Conservation (phyloP, 257 asterid genomes). For the Scutellaria galericulata region DNA sequence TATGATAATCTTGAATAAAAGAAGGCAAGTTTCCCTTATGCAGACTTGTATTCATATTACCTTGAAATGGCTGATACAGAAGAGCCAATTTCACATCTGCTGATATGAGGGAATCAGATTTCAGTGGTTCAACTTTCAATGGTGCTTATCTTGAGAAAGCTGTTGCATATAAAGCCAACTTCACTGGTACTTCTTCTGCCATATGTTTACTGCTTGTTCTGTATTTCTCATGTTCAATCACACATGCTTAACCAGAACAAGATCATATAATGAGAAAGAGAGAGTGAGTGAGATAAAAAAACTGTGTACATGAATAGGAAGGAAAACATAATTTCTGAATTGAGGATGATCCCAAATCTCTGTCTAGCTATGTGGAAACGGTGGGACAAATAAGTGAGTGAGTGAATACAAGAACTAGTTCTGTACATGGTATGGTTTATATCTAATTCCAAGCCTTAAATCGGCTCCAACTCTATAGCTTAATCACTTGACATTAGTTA, state of each 20-base stretch:
- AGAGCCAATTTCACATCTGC: constrained; percentile 98
- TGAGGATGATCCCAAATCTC: background rate
- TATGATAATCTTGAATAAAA: constrained; percentile 12
- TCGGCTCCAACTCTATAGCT: background rate
- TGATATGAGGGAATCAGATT: constrained; percentile 97
- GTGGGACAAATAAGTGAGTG: too few relatives aligned
- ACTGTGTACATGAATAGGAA: background rate
- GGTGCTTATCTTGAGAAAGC: constrained; percentile 99
- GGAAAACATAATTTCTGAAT: background rate
- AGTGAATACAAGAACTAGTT: too few relatives aligned
- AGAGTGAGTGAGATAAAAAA: too few relatives aligned
- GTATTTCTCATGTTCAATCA: too few relatives aligned
- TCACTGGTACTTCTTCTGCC: constrained; percentile 55
- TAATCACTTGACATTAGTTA: background rate
- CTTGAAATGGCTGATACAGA: constrained; percentile 65
- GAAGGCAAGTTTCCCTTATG: constrained; percentile 21
- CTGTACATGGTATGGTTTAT: too few relatives aligned
- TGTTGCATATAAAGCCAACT: constrained; percentile 86
- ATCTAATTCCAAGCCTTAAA: background rate
- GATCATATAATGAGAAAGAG: background rate
- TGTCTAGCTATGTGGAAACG: too few relatives aligned
- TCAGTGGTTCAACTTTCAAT: constrained; percentile 90
- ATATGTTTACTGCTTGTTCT: too few relatives aligned
- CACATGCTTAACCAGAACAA: background rate
- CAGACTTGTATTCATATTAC: constrained; percentile 44